Evolutionary conservation across 345 rosid species (phyloP).

Genomic region (Draba incana): DNA sequence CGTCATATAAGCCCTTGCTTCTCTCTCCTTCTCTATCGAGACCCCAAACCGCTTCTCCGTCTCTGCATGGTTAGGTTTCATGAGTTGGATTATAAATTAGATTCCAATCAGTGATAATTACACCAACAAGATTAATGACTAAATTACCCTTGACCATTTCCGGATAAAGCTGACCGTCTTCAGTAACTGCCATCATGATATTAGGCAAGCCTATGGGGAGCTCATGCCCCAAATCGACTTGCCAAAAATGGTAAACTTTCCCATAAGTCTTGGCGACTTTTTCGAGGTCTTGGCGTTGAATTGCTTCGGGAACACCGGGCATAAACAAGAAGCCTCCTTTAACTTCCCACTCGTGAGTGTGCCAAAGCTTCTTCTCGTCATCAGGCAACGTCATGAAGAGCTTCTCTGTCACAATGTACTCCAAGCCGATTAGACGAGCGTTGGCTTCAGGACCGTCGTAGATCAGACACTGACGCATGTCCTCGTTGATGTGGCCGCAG

Average conservation of each 20-base stretch:
- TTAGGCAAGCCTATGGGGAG: constrained; percentile 80
- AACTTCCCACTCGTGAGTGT: constrained; percentile 75
- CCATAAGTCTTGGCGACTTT: constrained; percentile 73
- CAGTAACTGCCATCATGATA: constrained; percentile 71
- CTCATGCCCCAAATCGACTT: constrained; percentile 69
- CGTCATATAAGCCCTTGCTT: constrained; percentile 54
- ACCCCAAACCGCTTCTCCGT: constrained; percentile 54
- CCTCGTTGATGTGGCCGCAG: constrained; percentile 79
- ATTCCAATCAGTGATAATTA: not conserved
- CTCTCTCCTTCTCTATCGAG: constrained; percentile 56
- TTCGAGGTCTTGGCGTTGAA: constrained; percentile 66
- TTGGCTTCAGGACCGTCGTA: constrained; percentile 57
- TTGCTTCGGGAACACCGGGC: constrained; percentile 65
- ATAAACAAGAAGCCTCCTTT: constrained; percentile 78
- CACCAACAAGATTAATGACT: not conserved
- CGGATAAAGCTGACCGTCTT: constrained; percentile 67
- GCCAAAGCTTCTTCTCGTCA: constrained; percentile 82
- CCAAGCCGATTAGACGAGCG: constrained; percentile 70
- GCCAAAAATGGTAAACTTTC: constrained; percentile 84
- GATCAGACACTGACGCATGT: constrained; percentile 82
- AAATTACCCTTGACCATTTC: constrained; percentile 48
- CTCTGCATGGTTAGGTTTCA: constrained; percentile 39
- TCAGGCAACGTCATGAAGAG: constrained; percentile 69
- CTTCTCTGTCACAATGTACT: constrained; percentile 71
- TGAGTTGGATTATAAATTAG: too few relatives aligned